phyloP scores from a whole-genome alignment of 2,329 filamentous ascomycete species.

The Apiospora malaysiana region DNA sequence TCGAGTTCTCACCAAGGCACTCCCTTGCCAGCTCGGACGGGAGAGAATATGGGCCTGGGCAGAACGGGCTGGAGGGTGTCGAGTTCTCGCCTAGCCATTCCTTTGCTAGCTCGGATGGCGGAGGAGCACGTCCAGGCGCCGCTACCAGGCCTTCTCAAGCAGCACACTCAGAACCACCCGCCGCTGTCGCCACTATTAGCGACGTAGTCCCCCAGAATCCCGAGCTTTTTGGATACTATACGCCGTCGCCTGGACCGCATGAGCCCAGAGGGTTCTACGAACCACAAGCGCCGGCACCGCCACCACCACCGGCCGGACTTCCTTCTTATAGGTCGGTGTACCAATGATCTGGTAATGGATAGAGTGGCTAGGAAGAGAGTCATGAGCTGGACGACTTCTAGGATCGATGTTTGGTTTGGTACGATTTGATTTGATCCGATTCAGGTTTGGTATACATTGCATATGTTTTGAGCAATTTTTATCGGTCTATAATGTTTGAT shows the following conservation, averaged over 20 bases:
- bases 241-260: slow-evolving; percentile 28
- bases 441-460: neutral
- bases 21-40: slow-evolving; percentile 30
- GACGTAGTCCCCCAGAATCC: slow-evolving; percentile 25
- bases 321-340: slow-evolving; percentile 12
- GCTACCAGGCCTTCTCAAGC: neutral
- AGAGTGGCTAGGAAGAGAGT: neutral
- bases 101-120: slow-evolving; percentile 27
- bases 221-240: slow-evolving; percentile 34
- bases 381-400: neutral
- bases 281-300: neutral
- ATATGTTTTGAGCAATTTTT: neutral
- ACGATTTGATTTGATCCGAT: neutral
- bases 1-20: slow-evolving; percentile 33
- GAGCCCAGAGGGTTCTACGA: slow-evolving; percentile 34
- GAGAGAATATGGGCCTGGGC: too few relatives aligned
- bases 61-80: slow-evolving; percentile 27
- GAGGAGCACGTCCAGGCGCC: neutral
- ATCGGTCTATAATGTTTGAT: neutral
- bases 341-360: neutral
- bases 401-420: neutral
- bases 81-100: slow-evolving; percentile 34
- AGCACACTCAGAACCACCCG: slow-evolving; percentile 1
- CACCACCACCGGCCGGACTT: neutral
- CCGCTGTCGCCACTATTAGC: neutral